Evolutionary conservation across 2,329 filamentous ascomycete genomes (phyloP).

Genomic region (Colletotrichum costaricense): DNA sequence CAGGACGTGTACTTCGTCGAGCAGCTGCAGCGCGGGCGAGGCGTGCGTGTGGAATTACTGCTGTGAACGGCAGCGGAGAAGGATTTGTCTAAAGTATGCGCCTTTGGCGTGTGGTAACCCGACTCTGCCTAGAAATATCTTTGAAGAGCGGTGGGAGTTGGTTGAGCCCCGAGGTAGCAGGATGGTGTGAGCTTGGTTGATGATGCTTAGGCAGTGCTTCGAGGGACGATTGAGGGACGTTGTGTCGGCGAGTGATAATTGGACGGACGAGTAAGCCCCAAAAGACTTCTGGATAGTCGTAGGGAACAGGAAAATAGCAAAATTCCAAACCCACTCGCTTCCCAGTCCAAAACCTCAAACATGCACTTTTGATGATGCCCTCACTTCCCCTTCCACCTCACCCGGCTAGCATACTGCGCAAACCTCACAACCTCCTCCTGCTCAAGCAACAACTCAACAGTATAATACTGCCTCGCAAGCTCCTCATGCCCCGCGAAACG

Average conservation of each 20-base stretch:
- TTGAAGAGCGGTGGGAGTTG: background rate
- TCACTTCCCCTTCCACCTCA: constrained; percentile 76
- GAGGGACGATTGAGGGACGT: too few relatives aligned
- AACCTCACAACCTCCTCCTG: constrained; percentile 79
- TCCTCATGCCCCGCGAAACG: constrained; percentile 80
- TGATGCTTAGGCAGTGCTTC: background rate
- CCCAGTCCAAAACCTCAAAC: background rate
- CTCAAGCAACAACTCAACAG: constrained; percentile 75
- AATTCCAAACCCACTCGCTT: background rate
- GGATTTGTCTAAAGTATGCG: constrained; percentile 23
- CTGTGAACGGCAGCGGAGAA: background rate
- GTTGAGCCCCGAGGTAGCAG: background rate
- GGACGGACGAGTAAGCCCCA: background rate
- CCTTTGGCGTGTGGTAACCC: background rate
- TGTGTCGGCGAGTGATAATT: background rate
- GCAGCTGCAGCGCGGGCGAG: constrained; percentile 5
- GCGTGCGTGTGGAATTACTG: constrained; percentile 24
- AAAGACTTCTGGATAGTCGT: background rate
- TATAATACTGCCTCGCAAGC: constrained; percentile 78
- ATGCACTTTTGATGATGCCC: background rate
- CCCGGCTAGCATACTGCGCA: constrained; percentile 77
- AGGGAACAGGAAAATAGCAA: background rate
- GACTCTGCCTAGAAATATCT: background rate
- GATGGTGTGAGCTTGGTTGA: background rate
- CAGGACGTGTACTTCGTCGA: background rate